These are phyloP conservation scores for Russula abietina DNA, from an alignment of 768 basidiomycete genomes.

Conservation along the genomic window DNA sequence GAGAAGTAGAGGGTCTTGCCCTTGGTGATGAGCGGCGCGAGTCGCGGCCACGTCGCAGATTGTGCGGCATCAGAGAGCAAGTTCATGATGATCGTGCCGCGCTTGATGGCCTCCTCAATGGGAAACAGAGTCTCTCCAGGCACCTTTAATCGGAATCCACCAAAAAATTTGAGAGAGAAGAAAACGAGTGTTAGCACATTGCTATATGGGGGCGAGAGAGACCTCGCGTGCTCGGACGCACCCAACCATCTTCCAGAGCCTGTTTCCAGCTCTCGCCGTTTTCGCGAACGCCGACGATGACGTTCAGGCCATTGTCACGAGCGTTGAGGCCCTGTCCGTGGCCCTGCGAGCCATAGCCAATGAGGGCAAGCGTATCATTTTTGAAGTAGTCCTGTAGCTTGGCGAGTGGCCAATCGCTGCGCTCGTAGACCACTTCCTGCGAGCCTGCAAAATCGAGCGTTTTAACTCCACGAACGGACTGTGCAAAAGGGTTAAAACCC, in stretches of 20 bases:
- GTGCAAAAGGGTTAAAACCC: background rate
- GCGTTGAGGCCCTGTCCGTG: conserved; percentile 99
- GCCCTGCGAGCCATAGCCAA: conserved; percentile 98
- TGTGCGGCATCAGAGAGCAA: conserved; percentile 99
- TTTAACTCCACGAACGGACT: conserved; percentile 78
- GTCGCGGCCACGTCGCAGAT: conserved; percentile 84
- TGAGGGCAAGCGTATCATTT: conserved; percentile 97
- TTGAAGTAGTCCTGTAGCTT: conserved; percentile 99
- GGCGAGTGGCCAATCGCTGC: conserved; percentile 93
- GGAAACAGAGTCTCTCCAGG: conserved; percentile 97
- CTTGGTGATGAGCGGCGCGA: conserved; percentile 95
- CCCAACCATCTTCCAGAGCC: conserved; percentile 95
- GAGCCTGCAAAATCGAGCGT: conserved; percentile 95
- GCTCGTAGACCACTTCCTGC: conserved; percentile 91
- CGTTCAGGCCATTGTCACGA: conserved; percentile 97
- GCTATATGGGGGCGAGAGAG: background rate
- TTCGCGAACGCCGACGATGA: conserved; percentile 97
- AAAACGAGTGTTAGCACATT: background rate
- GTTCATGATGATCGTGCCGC: conserved; percentile 99
- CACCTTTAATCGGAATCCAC: conserved; percentile 43
- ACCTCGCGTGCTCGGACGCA: conserved; percentile 36
- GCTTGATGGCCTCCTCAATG: conserved; percentile 94
- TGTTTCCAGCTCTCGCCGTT: conserved; percentile 96
- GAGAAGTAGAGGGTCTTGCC: conserved; percentile 99
- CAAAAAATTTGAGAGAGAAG: background rate